Conservation (phyloP, 257 asterid genomes). For the Nicotiana paniculata region DNA sequence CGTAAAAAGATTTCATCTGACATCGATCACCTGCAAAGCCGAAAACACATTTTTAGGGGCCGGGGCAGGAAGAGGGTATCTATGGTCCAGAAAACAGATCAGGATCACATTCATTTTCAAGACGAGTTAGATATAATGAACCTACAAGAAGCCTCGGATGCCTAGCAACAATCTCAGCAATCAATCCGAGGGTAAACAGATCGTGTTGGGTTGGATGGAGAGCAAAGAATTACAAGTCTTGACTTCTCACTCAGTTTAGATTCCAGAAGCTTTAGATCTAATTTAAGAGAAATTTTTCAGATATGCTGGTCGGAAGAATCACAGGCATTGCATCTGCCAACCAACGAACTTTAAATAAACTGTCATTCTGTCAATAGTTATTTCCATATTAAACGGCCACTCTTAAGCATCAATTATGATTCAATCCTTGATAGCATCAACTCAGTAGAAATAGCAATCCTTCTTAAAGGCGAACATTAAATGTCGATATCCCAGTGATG, state of each 20-base stretch:
- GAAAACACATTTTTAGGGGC: not conserved
- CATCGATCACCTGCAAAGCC: slow-evolving; percentile 44
- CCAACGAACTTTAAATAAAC: slow-evolving; percentile 7
- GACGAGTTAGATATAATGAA: slow-evolving; percentile 8
- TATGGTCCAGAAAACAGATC: not conserved
- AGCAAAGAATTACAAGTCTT: slow-evolving; percentile 85
- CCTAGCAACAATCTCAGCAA: slow-evolving; percentile 78
- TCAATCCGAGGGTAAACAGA: slow-evolving; percentile 85
- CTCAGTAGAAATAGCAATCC: no score
- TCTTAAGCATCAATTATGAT: no score
- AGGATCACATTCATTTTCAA: not conserved
- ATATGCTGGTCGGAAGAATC: slow-evolving; percentile 65
- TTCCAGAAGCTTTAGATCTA: slow-evolving; percentile 71
- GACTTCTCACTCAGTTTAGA: slow-evolving; percentile 75
- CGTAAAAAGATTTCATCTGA: slow-evolving; percentile 81
- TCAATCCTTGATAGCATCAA: no score
- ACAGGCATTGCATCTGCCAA: slow-evolving; percentile 95
- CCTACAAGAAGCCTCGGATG: slow-evolving; percentile 93
- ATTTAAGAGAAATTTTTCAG: slow-evolving; percentile 63
- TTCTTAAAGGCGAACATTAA: no score
- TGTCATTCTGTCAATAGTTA: not conserved
- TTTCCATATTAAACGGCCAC: no score
- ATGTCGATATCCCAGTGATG: no score
- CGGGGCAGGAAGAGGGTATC: not conserved
- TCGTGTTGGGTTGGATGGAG: slow-evolving; percentile 98